These are phyloP conservation scores for Stachybotrys chlorohalonatus DNA, from an alignment of 2,329 filamentous ascomycete species.

Conservation along the genomic window DNA sequence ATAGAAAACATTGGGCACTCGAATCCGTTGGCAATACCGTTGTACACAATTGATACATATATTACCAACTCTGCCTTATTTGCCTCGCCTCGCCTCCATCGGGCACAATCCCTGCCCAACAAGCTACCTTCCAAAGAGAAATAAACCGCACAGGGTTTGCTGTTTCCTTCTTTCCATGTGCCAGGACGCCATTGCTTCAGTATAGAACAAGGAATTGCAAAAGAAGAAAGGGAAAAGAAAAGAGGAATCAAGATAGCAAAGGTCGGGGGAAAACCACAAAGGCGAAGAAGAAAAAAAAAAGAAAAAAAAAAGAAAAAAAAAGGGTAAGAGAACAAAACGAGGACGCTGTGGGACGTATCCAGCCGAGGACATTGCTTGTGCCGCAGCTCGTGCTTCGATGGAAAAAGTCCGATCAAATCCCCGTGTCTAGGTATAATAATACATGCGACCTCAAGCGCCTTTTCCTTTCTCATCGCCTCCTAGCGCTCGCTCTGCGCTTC, in stretches of 20 bases:
- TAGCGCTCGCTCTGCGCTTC: background rate
- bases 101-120: background rate
- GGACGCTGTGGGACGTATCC: too few relatives aligned
- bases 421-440: background rate
- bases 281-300: conserved; percentile 8
- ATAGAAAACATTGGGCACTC: background rate
- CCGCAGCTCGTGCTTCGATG: background rate
- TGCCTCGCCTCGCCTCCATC: background rate
- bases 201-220: background rate
- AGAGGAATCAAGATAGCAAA: background rate
- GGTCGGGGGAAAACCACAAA: conserved; percentile 7
- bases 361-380: too few relatives aligned
- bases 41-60: background rate
- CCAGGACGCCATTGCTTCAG: background rate
- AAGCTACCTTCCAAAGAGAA: background rate
- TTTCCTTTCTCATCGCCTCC: background rate
- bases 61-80: background rate
- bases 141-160: background rate
- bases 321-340: too few relatives aligned
- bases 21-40: background rate
- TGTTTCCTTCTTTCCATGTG: conserved; percentile 2
- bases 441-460: background rate
- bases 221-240: background rate
- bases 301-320: conserved; percentile 9
- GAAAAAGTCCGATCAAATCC: background rate